These are phyloP conservation scores for Croton laevigatus DNA, from an alignment of 441 rosid genomes.

Conservation along the genomic window DNA sequence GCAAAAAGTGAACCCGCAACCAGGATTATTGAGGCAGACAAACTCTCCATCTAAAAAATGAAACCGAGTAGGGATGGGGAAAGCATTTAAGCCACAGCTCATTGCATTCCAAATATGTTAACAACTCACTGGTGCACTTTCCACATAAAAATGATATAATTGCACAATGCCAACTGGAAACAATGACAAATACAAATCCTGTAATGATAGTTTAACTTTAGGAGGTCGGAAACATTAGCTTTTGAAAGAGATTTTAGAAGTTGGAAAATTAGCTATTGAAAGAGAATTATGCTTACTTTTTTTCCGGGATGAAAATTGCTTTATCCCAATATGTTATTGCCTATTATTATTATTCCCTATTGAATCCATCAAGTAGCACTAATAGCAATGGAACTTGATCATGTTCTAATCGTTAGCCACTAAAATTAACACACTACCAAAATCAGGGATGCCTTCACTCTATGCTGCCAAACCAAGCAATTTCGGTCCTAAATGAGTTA, in stretches of 20 bases:
- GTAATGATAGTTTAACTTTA: background rate
- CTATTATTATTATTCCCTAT: too few relatives aligned
- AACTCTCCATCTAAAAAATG: background rate
- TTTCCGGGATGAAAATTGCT: background rate
- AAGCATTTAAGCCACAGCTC: background rate
- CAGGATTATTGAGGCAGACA: background rate
- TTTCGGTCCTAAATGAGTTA: background rate
- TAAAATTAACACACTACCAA: background rate
- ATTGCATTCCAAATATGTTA: background rate
- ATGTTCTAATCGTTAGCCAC: conserved; percentile 11
- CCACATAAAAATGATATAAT: background rate
- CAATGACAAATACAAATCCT: background rate
- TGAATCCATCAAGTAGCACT: background rate
- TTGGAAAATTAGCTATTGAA: background rate
- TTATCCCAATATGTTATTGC: background rate
- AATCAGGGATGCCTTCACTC: background rate
- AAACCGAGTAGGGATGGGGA: background rate
- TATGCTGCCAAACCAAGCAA: background rate
- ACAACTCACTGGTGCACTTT: background rate
- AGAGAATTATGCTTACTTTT: background rate
- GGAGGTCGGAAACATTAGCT: background rate
- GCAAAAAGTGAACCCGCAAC: background rate
- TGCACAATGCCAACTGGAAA: background rate
- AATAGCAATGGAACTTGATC: background rate
- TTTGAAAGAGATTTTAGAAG: background rate